These are phyloP conservation scores for Podila clonocystis DNA, from an alignment of 192 early-diverging fungal species.

Conservation along the genomic window DNA sequence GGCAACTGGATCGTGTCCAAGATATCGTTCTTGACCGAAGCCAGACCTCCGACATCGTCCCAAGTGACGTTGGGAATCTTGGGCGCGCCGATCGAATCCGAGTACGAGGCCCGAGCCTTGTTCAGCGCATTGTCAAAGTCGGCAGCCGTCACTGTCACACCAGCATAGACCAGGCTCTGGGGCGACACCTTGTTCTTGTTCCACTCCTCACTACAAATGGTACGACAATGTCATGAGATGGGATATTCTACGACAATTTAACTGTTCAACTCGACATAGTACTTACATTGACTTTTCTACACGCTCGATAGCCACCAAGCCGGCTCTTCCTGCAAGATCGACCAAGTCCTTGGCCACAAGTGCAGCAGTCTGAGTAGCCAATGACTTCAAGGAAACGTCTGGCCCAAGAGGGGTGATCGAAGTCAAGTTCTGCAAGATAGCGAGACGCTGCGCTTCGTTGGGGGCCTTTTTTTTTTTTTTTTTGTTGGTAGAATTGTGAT, in stretches of 20 bases:
- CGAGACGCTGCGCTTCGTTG: slow-evolving; percentile 70
- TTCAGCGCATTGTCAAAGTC: slow-evolving; percentile 87
- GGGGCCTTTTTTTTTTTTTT: slow-evolving; percentile 49
- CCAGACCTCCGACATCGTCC: slow-evolving; percentile 98
- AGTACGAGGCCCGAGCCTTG: slow-evolving; percentile 82
- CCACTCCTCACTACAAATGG: slow-evolving; percentile 43
- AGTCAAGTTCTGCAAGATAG: slow-evolving; percentile 72
- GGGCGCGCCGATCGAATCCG: slow-evolving; percentile 94
- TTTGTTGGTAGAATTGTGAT: no score
- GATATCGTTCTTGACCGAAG: slow-evolving; percentile 92
- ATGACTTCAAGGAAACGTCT: slow-evolving; percentile 76
- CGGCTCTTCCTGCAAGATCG: slow-evolving; percentile 79
- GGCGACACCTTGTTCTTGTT: slow-evolving; percentile 51
- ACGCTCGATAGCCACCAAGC: slow-evolving; percentile 69
- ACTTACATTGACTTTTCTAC: slow-evolving; percentile 59
- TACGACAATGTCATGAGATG: background rate
- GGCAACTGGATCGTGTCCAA: slow-evolving; percentile 97
- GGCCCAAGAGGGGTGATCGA: slow-evolving; percentile 66
- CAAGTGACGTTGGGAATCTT: slow-evolving; percentile 99
- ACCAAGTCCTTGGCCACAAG: slow-evolving; percentile 88
- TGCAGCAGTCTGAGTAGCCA: slow-evolving; percentile 94
- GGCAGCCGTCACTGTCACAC: slow-evolving; percentile 76
- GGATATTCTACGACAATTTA: background rate
- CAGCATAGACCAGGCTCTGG: slow-evolving; percentile 72
- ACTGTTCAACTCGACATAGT: background rate